Percentiles rank a stretch among this genome's conserved stretches.
Evolutionary conservation across 257 asterid genomes (phyloP).

Genomic region (Solanum microdontum): DNA sequence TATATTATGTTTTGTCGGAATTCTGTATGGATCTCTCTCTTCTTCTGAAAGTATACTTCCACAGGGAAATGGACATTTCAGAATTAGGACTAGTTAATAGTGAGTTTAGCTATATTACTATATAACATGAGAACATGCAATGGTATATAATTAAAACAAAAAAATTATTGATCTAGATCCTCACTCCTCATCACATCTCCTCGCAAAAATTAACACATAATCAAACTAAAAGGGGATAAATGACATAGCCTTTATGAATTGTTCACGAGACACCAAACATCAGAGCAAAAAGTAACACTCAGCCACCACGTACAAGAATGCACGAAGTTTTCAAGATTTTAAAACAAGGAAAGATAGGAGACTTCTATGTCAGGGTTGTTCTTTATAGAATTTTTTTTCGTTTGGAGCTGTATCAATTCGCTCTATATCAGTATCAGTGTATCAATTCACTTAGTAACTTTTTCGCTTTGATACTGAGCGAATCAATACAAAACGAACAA

Average conservation of each 20-base stretch:
- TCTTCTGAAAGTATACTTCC: slow-evolving; percentile 53
- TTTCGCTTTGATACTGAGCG: too few species aligned
- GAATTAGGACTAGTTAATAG: not conserved
- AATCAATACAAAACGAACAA: too few species aligned
- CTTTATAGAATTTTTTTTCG: not conserved
- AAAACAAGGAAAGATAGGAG: not conserved
- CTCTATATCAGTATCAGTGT: too few species aligned
- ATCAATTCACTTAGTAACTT: too few species aligned
- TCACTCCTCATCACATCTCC: not conserved
- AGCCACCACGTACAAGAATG: not conserved
- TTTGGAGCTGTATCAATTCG: not conserved
- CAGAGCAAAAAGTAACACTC: not conserved
- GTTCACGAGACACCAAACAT: not conserved
- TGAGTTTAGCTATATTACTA: not conserved
- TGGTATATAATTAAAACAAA: not conserved
- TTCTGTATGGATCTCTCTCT: slow-evolving; percentile 65
- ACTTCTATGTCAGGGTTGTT: not conserved
- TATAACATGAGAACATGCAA: not conserved
- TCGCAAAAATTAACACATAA: not conserved
- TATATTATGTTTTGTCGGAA: slow-evolving; percentile 83
- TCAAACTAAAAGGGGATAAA: not conserved
- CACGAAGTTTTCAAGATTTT: not conserved
- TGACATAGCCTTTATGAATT: not conserved
- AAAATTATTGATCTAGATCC: not conserved
- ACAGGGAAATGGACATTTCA: not conserved